A percentile compares a stretch with the other conserved stretches of the same genome.
Conservation (phyloP, 1,284 basidiomycete species). For the Apiotrichum mycotoxinovorans region DNA sequence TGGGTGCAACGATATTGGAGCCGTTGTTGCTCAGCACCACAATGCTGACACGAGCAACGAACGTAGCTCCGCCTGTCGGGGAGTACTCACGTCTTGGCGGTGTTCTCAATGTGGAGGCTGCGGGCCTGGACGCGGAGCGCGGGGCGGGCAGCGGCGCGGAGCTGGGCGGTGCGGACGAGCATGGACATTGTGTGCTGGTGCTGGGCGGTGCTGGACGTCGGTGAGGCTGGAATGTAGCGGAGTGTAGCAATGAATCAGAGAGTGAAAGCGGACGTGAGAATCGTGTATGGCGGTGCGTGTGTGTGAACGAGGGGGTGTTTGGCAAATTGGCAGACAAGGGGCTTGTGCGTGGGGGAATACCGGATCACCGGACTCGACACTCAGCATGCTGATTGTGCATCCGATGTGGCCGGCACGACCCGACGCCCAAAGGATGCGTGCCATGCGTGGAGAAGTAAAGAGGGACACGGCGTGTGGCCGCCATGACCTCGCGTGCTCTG, state of each 20-base stretch:
- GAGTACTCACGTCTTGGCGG: slow-evolving; percentile 1
- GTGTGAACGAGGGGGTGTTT: neutral
- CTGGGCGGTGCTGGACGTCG: neutral
- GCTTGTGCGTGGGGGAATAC: neutral
- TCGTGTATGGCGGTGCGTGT: neutral
- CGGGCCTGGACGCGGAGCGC: slow-evolving; percentile 4
- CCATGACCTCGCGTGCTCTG: too few relatives aligned
- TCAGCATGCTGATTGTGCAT: neutral
- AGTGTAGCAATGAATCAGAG: neutral
- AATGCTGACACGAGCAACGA: too few relatives aligned
- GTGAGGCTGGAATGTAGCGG: neutral
- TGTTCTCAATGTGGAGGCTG: slow-evolving; percentile 6
- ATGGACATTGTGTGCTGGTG: slow-evolving; percentile 1
- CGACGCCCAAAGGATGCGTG: neutral
- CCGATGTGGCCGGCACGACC: neutral
- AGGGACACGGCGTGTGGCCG: neutral
- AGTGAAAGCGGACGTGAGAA: neutral
- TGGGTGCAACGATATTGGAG: too few relatives aligned
- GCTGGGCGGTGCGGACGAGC: slow-evolving; percentile 2
- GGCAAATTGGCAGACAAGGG: too few relatives aligned
- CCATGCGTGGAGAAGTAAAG: too few relatives aligned
- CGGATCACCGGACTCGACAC: neutral
- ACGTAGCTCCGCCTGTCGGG: too few relatives aligned
- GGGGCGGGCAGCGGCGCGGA: slow-evolving; percentile 3
- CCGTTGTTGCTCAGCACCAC: too few relatives aligned